Base-by-base conservation (phyloP, 495 filamentous ascomycete species). In the Evansstolkia leycettana region DNA sequence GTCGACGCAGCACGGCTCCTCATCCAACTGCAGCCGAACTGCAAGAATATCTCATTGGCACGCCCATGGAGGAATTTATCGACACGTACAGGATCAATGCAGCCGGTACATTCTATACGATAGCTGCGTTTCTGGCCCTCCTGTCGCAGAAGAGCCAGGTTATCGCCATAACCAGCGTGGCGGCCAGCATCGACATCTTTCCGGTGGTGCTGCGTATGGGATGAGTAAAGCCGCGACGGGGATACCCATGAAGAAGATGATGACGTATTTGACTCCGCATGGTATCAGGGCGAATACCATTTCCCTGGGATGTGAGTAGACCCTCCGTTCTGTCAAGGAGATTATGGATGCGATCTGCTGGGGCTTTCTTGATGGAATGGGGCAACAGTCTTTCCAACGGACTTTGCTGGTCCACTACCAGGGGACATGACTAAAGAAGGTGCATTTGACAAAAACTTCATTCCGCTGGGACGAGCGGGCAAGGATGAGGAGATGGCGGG, bases 171-270 rank as follows among this genome's bases (percentile, higher is more conserved):
- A 69, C 67, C 47, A 70, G 61, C 31, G 73, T 80, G 20, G 72
- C 55, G 69, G 55, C 9, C 74, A 75, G 37, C 73, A 70, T 45
- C 62, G 75, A 44, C 46, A 50, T 23, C 58, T 58, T 7, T 62
- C 65, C 0, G 72, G 65, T 3, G 70, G 71, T 0, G 75, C 60
- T 43, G 71, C 76, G 8, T 84, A 83, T 42, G 64, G 65, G 2
- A 57, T 65, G 29, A 73, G 67, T 41, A 84, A 84, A 50, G 76
- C 73, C 4, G 77, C 72, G 0, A 67, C 67, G 9, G 75, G 58
- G 25, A 73, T 75, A 38, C 51, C 79, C 36, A 70, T 72, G 28
- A 82, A 82, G 61, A 61, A 68, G 37, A 40, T 80, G 34, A 65
- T 67, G 2, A 65, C 62, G 5, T 43, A 54, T 10, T 47, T 77